Conservation (phyloP, 1,284 basidiomycete species). For the Coriolopsis trogii region DNA sequence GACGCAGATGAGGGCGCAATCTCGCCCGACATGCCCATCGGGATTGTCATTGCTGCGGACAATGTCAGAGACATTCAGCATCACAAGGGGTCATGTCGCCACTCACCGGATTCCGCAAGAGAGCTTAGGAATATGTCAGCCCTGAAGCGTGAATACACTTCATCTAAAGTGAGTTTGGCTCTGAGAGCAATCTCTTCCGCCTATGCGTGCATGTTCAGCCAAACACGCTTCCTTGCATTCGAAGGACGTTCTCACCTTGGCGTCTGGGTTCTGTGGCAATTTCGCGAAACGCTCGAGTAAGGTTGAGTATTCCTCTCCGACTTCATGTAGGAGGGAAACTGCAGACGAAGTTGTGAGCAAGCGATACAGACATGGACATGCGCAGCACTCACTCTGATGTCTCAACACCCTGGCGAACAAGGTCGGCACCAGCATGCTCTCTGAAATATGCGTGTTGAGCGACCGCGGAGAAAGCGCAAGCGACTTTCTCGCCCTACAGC, state of each 20-base stretch:
- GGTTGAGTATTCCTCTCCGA: conserved; percentile 57
- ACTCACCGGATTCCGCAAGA: conserved; percentile 81
- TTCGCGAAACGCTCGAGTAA: conserved; percentile 62
- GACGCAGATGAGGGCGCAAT: conserved; percentile 46
- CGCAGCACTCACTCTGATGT: conserved; percentile 64
- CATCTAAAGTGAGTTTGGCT: conserved; percentile 74
- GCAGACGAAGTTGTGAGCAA: conserved; percentile 1
- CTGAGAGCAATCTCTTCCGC: conserved; percentile 74
- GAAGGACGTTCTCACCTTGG: conserved; percentile 47
- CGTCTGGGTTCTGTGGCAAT: conserved; percentile 58
- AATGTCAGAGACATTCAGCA: neutral
- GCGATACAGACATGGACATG: conserved; percentile 5
- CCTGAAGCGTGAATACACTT: conserved; percentile 76
- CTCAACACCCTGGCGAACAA: conserved; percentile 70
- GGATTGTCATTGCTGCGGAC: conserved; percentile 85
- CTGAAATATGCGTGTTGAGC: conserved; percentile 29
- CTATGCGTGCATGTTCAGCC: conserved; percentile 37
- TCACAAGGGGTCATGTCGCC: neutral
- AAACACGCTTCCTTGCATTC: neutral
- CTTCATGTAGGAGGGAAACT: conserved; percentile 79
- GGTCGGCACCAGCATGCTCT: conserved; percentile 67
- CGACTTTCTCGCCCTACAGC: conserved; percentile 49
- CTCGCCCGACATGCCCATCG: conserved; percentile 72
- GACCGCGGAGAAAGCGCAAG: conserved; percentile 37
- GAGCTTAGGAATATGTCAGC: conserved; percentile 88